Evolutionary conservation across 345 rosid genomes (phyloP), one percentile per base, ranked within the genome.

Genomic region (Leavenworthia alabamica): DNA sequence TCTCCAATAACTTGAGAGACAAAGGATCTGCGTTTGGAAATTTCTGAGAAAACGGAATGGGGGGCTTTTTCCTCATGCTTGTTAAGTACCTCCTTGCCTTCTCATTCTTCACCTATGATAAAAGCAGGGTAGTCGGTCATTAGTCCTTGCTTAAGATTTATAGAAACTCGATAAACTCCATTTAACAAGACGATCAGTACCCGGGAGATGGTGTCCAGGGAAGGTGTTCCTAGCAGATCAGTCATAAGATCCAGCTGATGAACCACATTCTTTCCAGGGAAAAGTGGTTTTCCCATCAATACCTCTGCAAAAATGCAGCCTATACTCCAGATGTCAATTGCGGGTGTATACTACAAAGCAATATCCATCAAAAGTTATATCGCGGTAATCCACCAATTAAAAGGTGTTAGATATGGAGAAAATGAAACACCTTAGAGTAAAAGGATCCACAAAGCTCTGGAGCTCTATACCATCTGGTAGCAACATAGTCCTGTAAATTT

Each of bases 371-470:
- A 44, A 45, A 45, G 48, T 56, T 56, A 67, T 24, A 11, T 11
- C 4, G 11, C 1, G 2, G 28, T 13, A 28, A 37, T 8, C 43
- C 39, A 52, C 20, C 56, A 52, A 45, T 1, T 8, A 27, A 39
- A 54, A 60, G 6, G 4, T 27, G 59, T 12, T 14, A 20, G 10
- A n/a, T 26, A 59, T 54, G 56, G 58, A 45, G 55, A n/a, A 24
- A 31, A 26, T 50, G 31, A 67, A 42, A 64, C 66, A 92, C 98
- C 92, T 89, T 92, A 1, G 98, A 92, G 78, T 81, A 92, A 78
- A 92, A 92, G 8, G 98, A 92, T 60, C 98, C 98, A 75, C 98
- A 92, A 7, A 92, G 86, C 82, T 92, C 98, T 16, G 96, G 98
- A 65, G 98, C 96, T 79, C 98, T 83, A 65, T 91, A 91, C 98